phyloP scores from a whole-genome alignment of 305 asterid genomes.

The Fraxinus sp. region DNA sequence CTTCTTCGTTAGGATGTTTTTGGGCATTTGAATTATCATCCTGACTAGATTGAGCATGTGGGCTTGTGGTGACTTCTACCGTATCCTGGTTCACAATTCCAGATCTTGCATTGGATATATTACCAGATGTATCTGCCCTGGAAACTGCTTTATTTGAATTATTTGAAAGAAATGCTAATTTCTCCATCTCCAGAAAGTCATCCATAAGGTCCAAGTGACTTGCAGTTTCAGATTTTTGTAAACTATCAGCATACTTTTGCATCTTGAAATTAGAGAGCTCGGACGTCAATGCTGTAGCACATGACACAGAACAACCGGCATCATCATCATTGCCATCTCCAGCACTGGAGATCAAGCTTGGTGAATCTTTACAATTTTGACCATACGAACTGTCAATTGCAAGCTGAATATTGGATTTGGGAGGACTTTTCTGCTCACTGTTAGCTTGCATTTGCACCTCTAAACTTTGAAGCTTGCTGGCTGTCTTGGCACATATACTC shows the following conservation, averaged over 20 bases:
- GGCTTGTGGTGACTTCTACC: slow-evolving; percentile 25
- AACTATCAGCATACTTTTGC: slow-evolving; percentile 57
- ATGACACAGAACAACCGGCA: slow-evolving; percentile 67
- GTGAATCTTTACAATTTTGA: slow-evolving; percentile 50
- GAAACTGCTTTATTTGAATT: slow-evolving; percentile 47
- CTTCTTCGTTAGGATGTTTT: not conserved
- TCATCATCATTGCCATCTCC: slow-evolving; percentile 80
- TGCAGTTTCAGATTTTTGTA: slow-evolving; percentile 57
- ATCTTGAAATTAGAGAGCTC: slow-evolving; percentile 62
- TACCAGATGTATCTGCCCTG: slow-evolving; percentile 35
- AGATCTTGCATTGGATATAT: slow-evolving; percentile 28
- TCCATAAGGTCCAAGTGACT: slow-evolving; percentile 82
- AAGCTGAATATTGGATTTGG: slow-evolving; percentile 32
- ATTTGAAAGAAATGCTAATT: slow-evolving; percentile 54
- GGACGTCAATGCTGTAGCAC: slow-evolving; percentile 51
- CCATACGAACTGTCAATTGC: slow-evolving; percentile 36
- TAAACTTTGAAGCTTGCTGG: slow-evolving; percentile 69
- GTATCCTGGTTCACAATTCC: slow-evolving; percentile 36
- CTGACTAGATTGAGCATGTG: slow-evolving; percentile 31
- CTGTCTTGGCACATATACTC: slow-evolving; percentile 71
- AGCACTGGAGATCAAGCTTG: slow-evolving; percentile 67
- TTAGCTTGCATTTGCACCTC: slow-evolving; percentile 65
- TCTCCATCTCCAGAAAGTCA: slow-evolving; percentile 96
- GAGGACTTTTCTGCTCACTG: slow-evolving; percentile 52
- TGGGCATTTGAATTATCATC: slow-evolving; percentile 28